A percentile compares a stretch with the other conserved stretches of the same genome.
Conservation (phyloP, 371 early-diverging fungal genomes). For the Neoconidiobolus thromboides region DNA sequence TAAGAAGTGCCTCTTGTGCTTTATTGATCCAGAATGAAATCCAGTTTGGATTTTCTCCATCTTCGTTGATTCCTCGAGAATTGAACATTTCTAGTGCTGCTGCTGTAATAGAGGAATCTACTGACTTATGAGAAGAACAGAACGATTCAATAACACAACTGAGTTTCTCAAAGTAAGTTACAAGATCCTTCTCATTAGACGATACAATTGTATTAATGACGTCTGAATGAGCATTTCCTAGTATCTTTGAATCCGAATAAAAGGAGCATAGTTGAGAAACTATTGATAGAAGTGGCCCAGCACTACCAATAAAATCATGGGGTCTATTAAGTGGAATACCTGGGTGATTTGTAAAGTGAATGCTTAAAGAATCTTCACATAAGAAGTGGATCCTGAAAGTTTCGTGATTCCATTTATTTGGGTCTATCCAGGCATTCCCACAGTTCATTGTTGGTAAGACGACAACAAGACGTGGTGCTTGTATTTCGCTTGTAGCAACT, state of each 20-base stretch:
- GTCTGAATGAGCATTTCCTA: background rate
- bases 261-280: background rate
- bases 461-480: background rate
- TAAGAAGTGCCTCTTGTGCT: background rate
- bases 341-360: background rate
- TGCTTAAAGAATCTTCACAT: background rate
- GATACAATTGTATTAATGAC: background rate
- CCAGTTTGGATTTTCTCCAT: background rate
- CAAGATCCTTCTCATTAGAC: background rate
- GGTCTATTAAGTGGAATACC: background rate
- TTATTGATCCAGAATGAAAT: background rate
- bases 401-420: background rate
- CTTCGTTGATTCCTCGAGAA: background rate
- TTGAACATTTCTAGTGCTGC: background rate
- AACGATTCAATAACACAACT: background rate
- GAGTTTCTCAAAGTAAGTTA: slow-evolving; percentile 1
- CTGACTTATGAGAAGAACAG: background rate
- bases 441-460: background rate
- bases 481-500: slow-evolving; percentile 1
- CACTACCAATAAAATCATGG: background rate
- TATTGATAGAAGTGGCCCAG: slow-evolving; percentile 1
- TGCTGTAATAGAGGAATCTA: background rate
- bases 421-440: background rate
- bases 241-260: background rate
- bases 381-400: slow-evolving; percentile 3